Base-by-base conservation (phyloP, 1,284 basidiomycete species). In the Austroboletus niveus region DNA sequence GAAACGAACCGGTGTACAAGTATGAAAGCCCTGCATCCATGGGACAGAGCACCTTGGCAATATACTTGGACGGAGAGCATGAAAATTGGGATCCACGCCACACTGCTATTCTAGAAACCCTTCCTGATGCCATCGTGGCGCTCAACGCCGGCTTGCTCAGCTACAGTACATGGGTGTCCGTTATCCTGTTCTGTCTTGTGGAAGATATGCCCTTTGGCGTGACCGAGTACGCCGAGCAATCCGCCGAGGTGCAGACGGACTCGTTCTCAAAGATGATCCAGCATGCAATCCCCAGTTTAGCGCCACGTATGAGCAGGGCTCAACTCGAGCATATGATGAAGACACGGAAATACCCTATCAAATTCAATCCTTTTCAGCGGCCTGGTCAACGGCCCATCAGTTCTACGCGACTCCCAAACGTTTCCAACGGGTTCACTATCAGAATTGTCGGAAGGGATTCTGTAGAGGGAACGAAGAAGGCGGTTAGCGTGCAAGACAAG, bases 221-320 rank as follows among this genome's bases (percentile, higher is more conserved):
- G 47, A 76, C 74, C 1, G 75, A 77, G 46, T 75, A 75, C 31
- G 65, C 69, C 14, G 71, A 74, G 35, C 71, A 75, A 48, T 74
- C 69, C 8, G 61, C 63, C 2, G 73, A 75, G 57, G 56, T 60
- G 27, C 69, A 73, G 50, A 56, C 51, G 8, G 60, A 62, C 11
- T 57, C 55, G 9, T 57, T 73, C 38, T 48, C 67, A 17, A 58
- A 65, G 52, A 62, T 65, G 27, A 55, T 72, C 14, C 50, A 57
- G 8, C 54, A 59, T 30, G 60, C 60, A 11, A 40, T 60, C n/a
- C 60, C 65, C 5, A 55, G 47, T 32, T 50, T 67, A 34, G 58
- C 47, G 35, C 54, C 61, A 30, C 63, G 60, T 8, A 52, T 67
- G 60, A 57, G 36, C 41, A 61, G 51, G 20, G 35, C 47, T 27